Base-by-base conservation (phyloP, 768 basidiomycete species). In the Amanita thiersii region DNA sequence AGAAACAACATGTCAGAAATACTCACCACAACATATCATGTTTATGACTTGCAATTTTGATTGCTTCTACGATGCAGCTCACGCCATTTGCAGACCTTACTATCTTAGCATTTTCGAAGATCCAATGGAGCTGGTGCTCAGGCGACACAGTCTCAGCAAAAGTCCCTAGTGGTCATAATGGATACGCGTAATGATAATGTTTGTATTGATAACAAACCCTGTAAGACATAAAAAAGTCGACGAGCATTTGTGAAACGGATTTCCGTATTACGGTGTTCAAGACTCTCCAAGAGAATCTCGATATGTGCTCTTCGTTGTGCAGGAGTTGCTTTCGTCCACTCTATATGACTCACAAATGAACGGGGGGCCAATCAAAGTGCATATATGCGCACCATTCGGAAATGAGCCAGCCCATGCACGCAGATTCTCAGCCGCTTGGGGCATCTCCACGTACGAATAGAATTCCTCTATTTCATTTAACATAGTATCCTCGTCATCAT, bases 401-500 rank as follows among this genome's bases (percentile, higher is more conserved):
- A 86, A 93, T 31, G 84, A 88, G 28, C 81, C 81, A 53, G 85
- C 77, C 86, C 90, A 96, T 33, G 87, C 84, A 54, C 80, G 83
- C 48, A 88, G 66, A 57, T 90, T 89, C 67, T 89, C 86, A 2
- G 77, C 79, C 15, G 91, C 82, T 57, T 92, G 87, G 0, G 86
- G 77, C 77, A 91, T 88, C 67, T 97, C 94, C 47, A 90, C 81
- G 62, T 96, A 99, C 15, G 90, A 89, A 61, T 94, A 98, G 64
- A 98, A 97, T 62, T 99, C 96, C 45, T 97, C 88, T 28, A 99
- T 81, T 59, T 99, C 96, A 53, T 86, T 85, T 74, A 94, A 82
- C 14, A 97, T 80, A 3, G 88, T 92, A 61, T 96, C 90, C 55
- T 94, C 92, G 59, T 98, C 93, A 51, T 94, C 88, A 58, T 97